These are phyloP conservation scores for Irpex sp. DNA, from an alignment of 1,284 basidiomycete species.

Conservation along the genomic window DNA sequence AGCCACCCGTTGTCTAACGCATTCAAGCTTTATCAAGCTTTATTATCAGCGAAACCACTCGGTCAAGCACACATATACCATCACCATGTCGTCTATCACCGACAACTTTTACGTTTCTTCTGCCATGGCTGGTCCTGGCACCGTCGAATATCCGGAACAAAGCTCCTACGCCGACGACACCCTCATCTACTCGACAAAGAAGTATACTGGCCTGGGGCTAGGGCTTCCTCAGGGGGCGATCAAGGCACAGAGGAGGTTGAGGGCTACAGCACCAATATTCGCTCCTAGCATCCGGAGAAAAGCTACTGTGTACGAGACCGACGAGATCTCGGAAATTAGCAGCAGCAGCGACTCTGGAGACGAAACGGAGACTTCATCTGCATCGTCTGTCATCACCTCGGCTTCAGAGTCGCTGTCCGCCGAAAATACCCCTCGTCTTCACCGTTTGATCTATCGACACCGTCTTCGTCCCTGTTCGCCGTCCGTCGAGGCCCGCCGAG, in stretches of 20 bases:
- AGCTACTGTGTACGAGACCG: neutral
- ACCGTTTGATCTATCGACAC: neutral
- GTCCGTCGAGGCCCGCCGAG: neutral
- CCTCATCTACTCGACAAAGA: neutral
- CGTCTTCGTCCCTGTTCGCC: neutral
- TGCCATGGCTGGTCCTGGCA: slow-evolving; percentile 6
- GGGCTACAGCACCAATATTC: neutral
- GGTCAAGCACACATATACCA: neutral
- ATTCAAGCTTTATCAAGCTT: neutral
- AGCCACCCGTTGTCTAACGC: neutral
- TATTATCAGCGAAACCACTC: neutral
- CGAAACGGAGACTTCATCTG: neutral
- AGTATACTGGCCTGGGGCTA: neutral
- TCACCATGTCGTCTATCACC: slow-evolving; percentile 1
- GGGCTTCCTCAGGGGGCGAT: neutral
- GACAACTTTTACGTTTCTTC: neutral
- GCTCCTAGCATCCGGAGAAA: neutral
- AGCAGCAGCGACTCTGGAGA: neutral
- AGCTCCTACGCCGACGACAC: neutral
- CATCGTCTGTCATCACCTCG: neutral
- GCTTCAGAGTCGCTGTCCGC: neutral
- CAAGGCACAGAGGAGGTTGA: neutral
- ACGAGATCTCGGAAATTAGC: neutral
- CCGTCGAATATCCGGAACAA: neutral
- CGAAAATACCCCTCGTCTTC: neutral